A percentile compares a stretch with the other conserved stretches of the same genome.
phyloP scores from a whole-genome alignment of 2,329 filamentous ascomycete genomes.

The Teratosphaeria nubilosa region DNA sequence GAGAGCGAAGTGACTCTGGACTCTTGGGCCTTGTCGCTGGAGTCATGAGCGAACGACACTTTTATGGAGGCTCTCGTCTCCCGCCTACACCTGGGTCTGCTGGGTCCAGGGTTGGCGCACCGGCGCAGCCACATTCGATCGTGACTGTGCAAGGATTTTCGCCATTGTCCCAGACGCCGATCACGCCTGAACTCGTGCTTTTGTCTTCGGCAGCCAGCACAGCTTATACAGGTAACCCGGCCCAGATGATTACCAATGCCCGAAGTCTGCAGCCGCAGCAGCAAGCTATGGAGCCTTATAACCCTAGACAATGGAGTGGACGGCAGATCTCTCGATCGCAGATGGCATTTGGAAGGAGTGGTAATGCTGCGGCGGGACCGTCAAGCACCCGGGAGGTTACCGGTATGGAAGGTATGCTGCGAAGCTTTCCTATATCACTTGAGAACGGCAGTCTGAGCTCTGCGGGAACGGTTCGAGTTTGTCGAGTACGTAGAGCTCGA shows the following conservation, averaged over 20 bases:
- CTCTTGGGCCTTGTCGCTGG: background rate
- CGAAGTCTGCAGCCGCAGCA: background rate
- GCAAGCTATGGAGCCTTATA: slow-evolving; percentile 32
- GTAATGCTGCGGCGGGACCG: slow-evolving; percentile 10
- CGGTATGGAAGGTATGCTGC: slow-evolving; percentile 39
- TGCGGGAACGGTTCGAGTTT: slow-evolving; percentile 1
- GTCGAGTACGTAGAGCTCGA: slow-evolving; percentile 2
- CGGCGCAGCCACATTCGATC: slow-evolving; percentile 31
- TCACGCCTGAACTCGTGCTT: slow-evolving; percentile 25
- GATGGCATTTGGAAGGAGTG: slow-evolving; percentile 23
- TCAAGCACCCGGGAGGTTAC: slow-evolving; percentile 30
- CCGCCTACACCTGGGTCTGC: slow-evolving; percentile 14
- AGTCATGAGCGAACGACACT: slow-evolving; percentile 20
- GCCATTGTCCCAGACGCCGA: slow-evolving; percentile 30
- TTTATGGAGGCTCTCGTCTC: slow-evolving; percentile 15
- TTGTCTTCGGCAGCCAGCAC: slow-evolving; percentile 10
- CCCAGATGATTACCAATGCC: slow-evolving; percentile 12
- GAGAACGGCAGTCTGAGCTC: background rate
- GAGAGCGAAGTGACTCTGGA: background rate
- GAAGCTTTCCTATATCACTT: background rate
- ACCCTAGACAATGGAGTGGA: slow-evolving; percentile 41
- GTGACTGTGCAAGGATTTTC: slow-evolving; percentile 26
- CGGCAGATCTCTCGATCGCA: slow-evolving; percentile 28
- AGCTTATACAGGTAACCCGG: slow-evolving; percentile 20
- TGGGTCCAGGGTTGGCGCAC: slow-evolving; percentile 8